Conservation (phyloP, 768 basidiomycete species). For the Pleurotus djamor region DNA sequence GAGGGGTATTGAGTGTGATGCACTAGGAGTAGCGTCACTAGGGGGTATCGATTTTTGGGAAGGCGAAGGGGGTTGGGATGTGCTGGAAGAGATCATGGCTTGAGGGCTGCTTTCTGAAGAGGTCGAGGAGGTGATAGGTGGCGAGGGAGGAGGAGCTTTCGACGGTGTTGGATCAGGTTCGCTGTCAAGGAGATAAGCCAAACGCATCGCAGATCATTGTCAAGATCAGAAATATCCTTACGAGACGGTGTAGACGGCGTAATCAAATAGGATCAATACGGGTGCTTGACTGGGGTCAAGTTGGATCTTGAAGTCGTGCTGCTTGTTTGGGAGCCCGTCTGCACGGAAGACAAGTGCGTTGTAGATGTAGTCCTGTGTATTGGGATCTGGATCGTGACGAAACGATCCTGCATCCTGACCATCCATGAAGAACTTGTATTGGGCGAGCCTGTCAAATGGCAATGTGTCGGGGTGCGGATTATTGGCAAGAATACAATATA, state of each 20-base stretch:
- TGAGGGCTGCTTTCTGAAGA: background rate
- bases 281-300: background rate
- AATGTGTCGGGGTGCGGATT: background rate
- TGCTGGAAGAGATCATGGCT: background rate
- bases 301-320: background rate
- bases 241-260: background rate
- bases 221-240: background rate
- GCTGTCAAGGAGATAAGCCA: too few relatives aligned
- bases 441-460: background rate
- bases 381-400: background rate
- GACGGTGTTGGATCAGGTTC: background rate
- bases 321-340: background rate
- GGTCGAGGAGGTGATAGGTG: background rate
- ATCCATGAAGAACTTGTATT: background rate
- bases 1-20: background rate
- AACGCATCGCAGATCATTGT: background rate
- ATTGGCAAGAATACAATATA: background rate
- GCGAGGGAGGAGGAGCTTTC: background rate
- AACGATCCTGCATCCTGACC: background rate
- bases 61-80: background rate
- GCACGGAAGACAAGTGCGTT: background rate
- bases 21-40: background rate
- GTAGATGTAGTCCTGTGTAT: background rate
- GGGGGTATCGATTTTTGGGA: background rate
- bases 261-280: background rate